Evolutionary conservation across 495 filamentous ascomycete genomes (phyloP), one percentile per base, ranked within the genome.

Genomic region (Tuber calosporum): DNA sequence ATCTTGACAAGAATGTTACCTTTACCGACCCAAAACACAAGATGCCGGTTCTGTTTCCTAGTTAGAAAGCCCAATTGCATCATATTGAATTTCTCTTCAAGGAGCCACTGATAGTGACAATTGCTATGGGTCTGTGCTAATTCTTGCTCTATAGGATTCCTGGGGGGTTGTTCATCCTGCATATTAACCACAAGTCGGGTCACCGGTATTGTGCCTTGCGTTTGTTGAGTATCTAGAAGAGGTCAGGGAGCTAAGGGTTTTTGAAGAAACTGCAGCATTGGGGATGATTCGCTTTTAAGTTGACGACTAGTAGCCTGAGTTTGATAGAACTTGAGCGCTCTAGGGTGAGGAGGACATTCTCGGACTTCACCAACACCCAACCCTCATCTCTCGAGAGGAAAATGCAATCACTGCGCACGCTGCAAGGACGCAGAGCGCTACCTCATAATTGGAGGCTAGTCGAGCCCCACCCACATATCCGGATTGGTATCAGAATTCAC

Each of bases 21-120:
- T 62, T 62, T 62, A 62, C 53, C 53, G 26, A 34, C 53, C 53
- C 53, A 62, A 17, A 62, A 62, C 53, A 62, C 53, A 62, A 62
- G 53, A 17, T 17, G 9, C 53, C 7, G 53, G 53, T 62, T 34
- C 53, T 62, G 53, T 34, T 62, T 62, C 53, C 17, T 34, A 34
- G 53, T 34, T 62, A 34, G 0, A 34, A 62, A 62, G 11, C 53
- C 26, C 26, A 30, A 62, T 34, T 26, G 53, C 13, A 62, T 17
- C 53, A 62, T 62, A 17, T 62, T 62, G 26, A 30, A 13, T 17
- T 62, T 62, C 53, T 62, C 53, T 17, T 62, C 53, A 34, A 62
- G 26, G 6, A 62, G 19, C 53, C 53, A 62, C 26, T 62, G 53
- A 34, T 62, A 62, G 26, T 62, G 53, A 34, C 53, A 62, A 15